A percentile compares a stretch with the other conserved stretches of the same genome.
These are phyloP conservation scores for Lecanosticta acicola DNA, from an alignment of 2,329 filamentous ascomycete genomes.

Conservation along the genomic window DNA sequence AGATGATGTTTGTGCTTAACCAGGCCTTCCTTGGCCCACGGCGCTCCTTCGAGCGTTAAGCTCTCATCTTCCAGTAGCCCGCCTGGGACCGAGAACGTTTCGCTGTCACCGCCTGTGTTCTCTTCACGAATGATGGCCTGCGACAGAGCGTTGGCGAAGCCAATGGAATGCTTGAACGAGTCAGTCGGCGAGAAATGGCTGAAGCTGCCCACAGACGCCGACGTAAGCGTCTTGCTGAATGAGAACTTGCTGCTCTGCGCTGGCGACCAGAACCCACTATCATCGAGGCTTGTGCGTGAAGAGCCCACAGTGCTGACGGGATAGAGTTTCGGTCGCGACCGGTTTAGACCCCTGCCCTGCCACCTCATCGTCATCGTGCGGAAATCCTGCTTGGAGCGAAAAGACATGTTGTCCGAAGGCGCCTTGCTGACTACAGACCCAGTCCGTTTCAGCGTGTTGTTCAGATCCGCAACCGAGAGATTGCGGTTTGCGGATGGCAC, in stretches of 20 bases:
- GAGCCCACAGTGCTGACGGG: constrained; percentile 78
- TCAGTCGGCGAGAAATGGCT: constrained; percentile 58
- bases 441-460: constrained; percentile 59
- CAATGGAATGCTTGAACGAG: constrained; percentile 89
- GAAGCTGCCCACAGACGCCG: constrained; percentile 88
- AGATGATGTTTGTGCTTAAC: constrained; percentile 95
- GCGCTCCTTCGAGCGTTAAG: constrained; percentile 84
- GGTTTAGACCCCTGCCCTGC: constrained; percentile 62
- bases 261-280: constrained; percentile 88
- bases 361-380: constrained; percentile 63
- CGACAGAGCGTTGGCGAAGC: constrained; percentile 92
- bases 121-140: constrained; percentile 96
- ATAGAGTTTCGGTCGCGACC: constrained; percentile 71
- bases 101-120: constrained; percentile 41
- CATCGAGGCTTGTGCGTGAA: constrained; percentile 89
- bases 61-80: constrained; percentile 81
- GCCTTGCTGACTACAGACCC: constrained; percentile 91
- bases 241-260: constrained; percentile 88
- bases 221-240: constrained; percentile 81
- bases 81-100: constrained; percentile 26
- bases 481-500: constrained; percentile 22
- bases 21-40: constrained; percentile 96
- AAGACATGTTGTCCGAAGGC: constrained; percentile 74
- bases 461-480: constrained; percentile 59
- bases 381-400: constrained; percentile 60